A percentile compares a stretch with the other conserved stretches of the same genome.
Conservation (phyloP, 202 grass and related monocot species). For the Zoysia matrella region DNA sequence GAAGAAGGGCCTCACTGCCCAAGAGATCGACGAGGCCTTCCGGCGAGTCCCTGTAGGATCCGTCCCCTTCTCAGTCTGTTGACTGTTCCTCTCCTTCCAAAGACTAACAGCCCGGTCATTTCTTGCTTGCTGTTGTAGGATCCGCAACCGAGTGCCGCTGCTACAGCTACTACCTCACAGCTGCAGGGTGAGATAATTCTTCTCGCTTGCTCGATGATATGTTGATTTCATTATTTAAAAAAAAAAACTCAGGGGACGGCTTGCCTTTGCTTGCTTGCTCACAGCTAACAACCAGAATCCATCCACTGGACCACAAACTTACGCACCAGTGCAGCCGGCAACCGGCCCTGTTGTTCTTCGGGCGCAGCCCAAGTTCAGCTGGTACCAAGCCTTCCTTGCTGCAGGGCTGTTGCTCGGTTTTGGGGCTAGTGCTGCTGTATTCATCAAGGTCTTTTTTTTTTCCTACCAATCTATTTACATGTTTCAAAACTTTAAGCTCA, state of each 20-base stretch:
- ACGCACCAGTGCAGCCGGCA: constrained; percentile 29
- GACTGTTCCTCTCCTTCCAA: not conserved
- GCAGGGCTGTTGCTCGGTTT: constrained; percentile 74
- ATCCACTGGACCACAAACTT: constrained; percentile 15
- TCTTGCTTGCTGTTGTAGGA: constrained; percentile 51
- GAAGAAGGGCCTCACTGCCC: constrained; percentile 85
- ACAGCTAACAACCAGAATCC: constrained; percentile 37
- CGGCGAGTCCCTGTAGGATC: constrained; percentile 73
- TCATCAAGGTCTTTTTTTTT: constrained; percentile 63
- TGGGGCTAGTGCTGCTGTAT: constrained; percentile 57
- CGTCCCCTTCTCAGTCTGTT: not conserved
- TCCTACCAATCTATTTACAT: not conserved
- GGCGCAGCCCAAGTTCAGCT: constrained; percentile 49
- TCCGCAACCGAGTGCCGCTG: constrained; percentile 48
- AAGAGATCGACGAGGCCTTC: constrained; percentile 98
- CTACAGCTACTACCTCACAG: constrained; percentile 33
- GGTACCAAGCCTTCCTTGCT: constrained; percentile 69
- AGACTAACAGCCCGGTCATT: not conserved
- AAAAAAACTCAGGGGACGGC: not conserved
- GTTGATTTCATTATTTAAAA: not conserved
- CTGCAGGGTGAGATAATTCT: constrained; percentile 44
- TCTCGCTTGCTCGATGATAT: not conserved
- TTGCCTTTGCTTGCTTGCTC: constrained; percentile 11
- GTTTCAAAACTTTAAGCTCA: not conserved
- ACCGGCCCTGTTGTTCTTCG: constrained; percentile 17